A percentile compares a stretch with the other conserved stretches of the same genome.
Evolutionary conservation across 345 rosid species (phyloP).

Genomic region (Eucalyptus grandis): DNA sequence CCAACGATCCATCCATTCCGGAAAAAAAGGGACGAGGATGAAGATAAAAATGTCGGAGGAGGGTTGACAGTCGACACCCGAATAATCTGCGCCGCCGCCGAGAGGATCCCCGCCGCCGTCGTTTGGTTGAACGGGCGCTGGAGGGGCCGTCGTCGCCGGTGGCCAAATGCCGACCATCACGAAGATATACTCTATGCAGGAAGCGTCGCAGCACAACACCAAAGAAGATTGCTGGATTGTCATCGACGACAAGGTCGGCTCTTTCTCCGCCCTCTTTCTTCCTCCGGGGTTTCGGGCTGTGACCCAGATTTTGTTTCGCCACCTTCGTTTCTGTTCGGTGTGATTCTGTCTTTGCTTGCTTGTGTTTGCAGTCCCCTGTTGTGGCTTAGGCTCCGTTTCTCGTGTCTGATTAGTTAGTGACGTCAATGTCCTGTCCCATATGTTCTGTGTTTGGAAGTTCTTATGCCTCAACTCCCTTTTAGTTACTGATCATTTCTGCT

Average conservation of each 20-base stretch:
- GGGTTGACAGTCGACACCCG: neutral
- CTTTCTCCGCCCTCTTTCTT: neutral
- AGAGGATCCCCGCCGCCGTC: neutral
- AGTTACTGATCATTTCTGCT: neutral
- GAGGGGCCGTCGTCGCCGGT: neutral
- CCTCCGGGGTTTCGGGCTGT: neutral
- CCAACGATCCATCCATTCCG: neutral
- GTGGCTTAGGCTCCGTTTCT: neutral
- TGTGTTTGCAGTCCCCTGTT: neutral
- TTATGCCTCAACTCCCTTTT: neutral
- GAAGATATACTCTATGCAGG: constrained; percentile 58
- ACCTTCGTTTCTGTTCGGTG: neutral
- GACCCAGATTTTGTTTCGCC: neutral
- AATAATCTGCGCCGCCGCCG: neutral
- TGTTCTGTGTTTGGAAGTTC: neutral
- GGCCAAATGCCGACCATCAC: constrained; percentile 67
- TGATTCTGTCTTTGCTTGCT: neutral
- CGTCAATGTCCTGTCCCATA: neutral
- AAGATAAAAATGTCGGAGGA: neutral
- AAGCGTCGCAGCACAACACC: constrained; percentile 59
- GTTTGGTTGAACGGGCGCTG: neutral
- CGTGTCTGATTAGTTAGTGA: neutral
- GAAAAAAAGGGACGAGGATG: neutral
- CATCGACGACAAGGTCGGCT: constrained; percentile 67
- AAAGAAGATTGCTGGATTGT: constrained; percentile 91